A percentile compares a stretch with the other conserved stretches of the same genome.
Conservation (phyloP, 2,329 filamentous ascomycete species). For the Xylariaceae sp. region DNA sequence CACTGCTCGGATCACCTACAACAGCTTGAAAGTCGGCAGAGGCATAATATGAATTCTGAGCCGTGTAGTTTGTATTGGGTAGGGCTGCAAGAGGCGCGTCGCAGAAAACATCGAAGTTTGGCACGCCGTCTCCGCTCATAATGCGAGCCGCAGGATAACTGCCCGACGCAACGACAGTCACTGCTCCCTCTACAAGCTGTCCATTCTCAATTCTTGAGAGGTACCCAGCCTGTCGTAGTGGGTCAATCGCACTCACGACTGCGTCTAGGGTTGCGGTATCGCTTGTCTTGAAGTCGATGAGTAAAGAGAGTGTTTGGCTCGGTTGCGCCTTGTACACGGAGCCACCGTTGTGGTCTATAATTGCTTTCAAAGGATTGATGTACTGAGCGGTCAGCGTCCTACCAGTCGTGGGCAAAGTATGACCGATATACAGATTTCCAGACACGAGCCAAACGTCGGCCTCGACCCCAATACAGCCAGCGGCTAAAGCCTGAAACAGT, state of each 20-base stretch:
- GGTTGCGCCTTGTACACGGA: constrained; percentile 21
- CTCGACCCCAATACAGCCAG: constrained; percentile 27
- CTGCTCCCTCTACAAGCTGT: constrained; percentile 20
- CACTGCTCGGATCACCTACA: constrained; percentile 19
- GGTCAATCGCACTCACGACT: constrained; percentile 25
- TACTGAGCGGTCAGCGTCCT: constrained; percentile 26
- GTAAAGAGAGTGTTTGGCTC: constrained; percentile 21
- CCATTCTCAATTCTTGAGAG: constrained; percentile 22
- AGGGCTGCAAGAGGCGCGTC: constrained; percentile 25
- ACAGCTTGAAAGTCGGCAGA: constrained; percentile 25
- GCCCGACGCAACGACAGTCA: constrained; percentile 28
- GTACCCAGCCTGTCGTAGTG: constrained; percentile 28
- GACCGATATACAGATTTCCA: constrained; percentile 25
- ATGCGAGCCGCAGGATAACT: constrained; percentile 26
- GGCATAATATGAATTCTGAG: constrained; percentile 26
- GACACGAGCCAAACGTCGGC: constrained; percentile 25
- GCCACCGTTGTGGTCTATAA: constrained; percentile 27
- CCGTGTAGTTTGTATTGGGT: constrained; percentile 14
- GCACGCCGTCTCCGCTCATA: constrained; percentile 21
- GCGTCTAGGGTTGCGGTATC: constrained; percentile 22
- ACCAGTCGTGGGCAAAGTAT: constrained; percentile 20
- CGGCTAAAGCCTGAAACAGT: constrained; percentile 24
- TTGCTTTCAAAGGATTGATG: constrained; percentile 23
- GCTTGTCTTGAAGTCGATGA: constrained; percentile 30
- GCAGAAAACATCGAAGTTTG: constrained; percentile 25